Percentiles rank a stretch among this genome's conserved stretches.
Conservation (phyloP, 2,329 filamentous ascomycete genomes). For the Zalaria sp. region DNA sequence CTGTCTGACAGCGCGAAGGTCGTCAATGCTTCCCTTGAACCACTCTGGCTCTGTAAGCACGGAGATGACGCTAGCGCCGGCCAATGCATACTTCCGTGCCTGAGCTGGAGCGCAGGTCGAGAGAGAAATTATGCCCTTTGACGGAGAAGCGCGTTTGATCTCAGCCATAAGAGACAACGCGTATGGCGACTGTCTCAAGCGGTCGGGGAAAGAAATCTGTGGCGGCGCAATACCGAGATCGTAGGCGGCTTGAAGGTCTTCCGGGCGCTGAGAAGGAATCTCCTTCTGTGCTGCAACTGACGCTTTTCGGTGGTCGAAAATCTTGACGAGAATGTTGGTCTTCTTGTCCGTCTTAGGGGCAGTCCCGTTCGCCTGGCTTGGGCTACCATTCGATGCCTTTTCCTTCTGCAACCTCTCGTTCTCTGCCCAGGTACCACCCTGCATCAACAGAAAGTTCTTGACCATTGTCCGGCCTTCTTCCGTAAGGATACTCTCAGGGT, state of each 20-base stretch:
- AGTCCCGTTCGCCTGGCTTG: constrained; percentile 12
- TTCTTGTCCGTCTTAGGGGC: constrained; percentile 39
- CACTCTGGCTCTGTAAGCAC: constrained; percentile 97
- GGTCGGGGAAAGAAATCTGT: constrained; percentile 63
- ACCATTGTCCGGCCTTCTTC: constrained; percentile 81
- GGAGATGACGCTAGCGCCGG: constrained; percentile 91
- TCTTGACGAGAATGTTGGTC: constrained; percentile 77
- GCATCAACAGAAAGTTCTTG: constrained; percentile 78
- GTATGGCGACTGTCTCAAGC: constrained; percentile 69
- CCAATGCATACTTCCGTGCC: constrained; percentile 79
- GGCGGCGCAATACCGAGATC: constrained; percentile 74
- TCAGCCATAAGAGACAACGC: constrained; percentile 92
- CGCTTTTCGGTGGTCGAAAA: constrained; percentile 68
- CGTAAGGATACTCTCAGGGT: constrained; percentile 92
- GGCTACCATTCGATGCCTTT: constrained; percentile 17
- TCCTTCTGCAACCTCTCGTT: constrained; percentile 44
- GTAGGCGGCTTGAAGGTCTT: constrained; percentile 77
- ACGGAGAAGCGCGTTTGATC: constrained; percentile 92
- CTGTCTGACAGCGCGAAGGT: constrained; percentile 73
- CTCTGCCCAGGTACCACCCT: constrained; percentile 81
- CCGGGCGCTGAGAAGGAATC: constrained; percentile 69
- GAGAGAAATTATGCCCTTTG: constrained; percentile 85
- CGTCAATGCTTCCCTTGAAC: constrained; percentile 98
- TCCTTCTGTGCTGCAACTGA: constrained; percentile 68
- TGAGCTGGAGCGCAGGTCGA: constrained; percentile 80